Evolutionary conservation across 2,329 filamentous ascomycete genomes (phyloP), one percentile per base, ranked within the genome.

Genomic region (Arthrobotrys musiformis): DNA sequence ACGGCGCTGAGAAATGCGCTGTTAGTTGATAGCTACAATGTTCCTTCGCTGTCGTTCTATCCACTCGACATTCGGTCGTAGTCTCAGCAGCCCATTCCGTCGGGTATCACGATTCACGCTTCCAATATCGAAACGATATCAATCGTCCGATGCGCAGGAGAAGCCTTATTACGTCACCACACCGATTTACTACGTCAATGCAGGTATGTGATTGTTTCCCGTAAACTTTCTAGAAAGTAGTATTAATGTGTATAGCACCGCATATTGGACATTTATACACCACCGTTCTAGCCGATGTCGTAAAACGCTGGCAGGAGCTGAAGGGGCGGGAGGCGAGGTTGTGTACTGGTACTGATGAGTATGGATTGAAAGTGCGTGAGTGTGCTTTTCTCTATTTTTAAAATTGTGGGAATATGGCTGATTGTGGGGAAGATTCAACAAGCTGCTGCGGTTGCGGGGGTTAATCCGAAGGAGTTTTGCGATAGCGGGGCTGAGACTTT

Each of bases 141-240:
- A 75, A 42, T 70, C 70, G 13, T 64, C 60, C 4, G 30, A 50
- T 22, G 24, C 52, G 24, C 33, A 48, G 26, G 83, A 85, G 77
- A 98, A 98, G 85, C 93, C 94, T 7, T 97, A 91, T 86, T 99
- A 98, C 86, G 87, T 97, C 81, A 98, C 95, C 4, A 96, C 93
- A 7, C 95, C 95, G 1, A 99, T 99, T 73, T 99, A 98, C 86
- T 99, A 99, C 84, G 95, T 99, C 85, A 99, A 99, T 88, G 93
- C 94, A 68, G 90, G 93, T 94, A 85, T 80, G 30, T 86, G 79
- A 64, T 30, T 63, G 68, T 28, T 42, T 46, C 17, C 42, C n/a
- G 4, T 33, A 33, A 9, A 5, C 9, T 33, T 33, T 33, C 9
- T 33, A 33, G n/a, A 22, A 1, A 26, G 13, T 28, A 17, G 30